A percentile compares a stretch with the other conserved stretches of the same genome.
Conservation (phyloP, 306 rosid genomes). For the Sindora glabra region DNA sequence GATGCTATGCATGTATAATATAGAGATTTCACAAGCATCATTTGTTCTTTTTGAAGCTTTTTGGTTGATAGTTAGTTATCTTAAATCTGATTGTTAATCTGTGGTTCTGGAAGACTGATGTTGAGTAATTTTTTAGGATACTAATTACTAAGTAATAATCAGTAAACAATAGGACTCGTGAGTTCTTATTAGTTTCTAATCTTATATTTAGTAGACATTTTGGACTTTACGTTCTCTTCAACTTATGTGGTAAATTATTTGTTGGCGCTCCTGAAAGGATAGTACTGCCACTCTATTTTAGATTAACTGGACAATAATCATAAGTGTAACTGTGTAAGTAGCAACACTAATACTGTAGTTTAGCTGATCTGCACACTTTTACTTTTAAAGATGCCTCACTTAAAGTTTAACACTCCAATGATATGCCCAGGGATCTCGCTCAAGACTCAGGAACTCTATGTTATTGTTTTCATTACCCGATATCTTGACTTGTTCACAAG, state of each 20-base stretch:
- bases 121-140: not conserved
- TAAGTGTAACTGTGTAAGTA: not conserved
- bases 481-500: slow-evolving; percentile 24
- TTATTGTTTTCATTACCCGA: slow-evolving; percentile 25
- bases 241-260: not conserved
- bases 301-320: not conserved
- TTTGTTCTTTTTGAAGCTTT: too few species aligned
- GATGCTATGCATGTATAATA: too few species aligned
- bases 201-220: too few species aligned
- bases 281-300: not conserved
- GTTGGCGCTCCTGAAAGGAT: not conserved
- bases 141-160: too few species aligned
- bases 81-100: not conserved
- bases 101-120: not conserved
- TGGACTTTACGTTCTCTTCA: too few species aligned
- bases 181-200: not conserved
- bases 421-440: slow-evolving; percentile 25
- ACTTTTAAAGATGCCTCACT: not conserved
- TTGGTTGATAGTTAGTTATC: not conserved
- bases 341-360: too few species aligned
- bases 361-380: not conserved
- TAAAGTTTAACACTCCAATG: not conserved
- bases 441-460: slow-evolving; percentile 37
- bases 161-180: too few species aligned
- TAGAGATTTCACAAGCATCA: too few species aligned